Conservation (phyloP, 441 rosid genomes). For the Brassica balearica region DNA sequence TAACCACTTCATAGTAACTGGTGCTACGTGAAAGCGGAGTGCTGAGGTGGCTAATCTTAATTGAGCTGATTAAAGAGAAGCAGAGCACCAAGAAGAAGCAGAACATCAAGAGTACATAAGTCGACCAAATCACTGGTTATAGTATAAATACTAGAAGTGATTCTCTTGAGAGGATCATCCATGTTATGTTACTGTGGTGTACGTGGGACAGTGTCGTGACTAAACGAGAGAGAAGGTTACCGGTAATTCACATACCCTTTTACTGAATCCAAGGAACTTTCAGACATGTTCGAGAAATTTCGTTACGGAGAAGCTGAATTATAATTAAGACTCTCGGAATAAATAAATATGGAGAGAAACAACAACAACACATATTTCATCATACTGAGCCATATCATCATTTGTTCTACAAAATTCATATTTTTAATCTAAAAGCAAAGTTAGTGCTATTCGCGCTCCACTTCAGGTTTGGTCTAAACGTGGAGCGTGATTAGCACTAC, state of each 20-base stretch:
- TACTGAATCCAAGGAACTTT: background rate
- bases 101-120: background rate
- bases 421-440: constrained; percentile 16
- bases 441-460: constrained; percentile 61
- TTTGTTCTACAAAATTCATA: constrained; percentile 34
- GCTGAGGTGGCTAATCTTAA: background rate
- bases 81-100: background rate
- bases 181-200: background rate
- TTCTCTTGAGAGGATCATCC: background rate
- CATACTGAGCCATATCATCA: constrained; percentile 2
- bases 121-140: background rate
- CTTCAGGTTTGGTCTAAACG: constrained; percentile 18
- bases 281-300: background rate
- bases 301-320: background rate
- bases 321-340: background rate
- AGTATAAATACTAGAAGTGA: background rate
- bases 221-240: background rate
- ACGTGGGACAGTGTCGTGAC: background rate
- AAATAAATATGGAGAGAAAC: background rate
- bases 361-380: constrained; percentile 33
- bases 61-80: background rate
- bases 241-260: background rate
- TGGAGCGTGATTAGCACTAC: constrained; percentile 73
- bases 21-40: background rate
- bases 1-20: background rate